Percentiles rank a stretch among this genome's conserved stretches.
phyloP scores from a whole-genome alignment of 75 land plant species.

The Pseudotsuga menziesii region DNA sequence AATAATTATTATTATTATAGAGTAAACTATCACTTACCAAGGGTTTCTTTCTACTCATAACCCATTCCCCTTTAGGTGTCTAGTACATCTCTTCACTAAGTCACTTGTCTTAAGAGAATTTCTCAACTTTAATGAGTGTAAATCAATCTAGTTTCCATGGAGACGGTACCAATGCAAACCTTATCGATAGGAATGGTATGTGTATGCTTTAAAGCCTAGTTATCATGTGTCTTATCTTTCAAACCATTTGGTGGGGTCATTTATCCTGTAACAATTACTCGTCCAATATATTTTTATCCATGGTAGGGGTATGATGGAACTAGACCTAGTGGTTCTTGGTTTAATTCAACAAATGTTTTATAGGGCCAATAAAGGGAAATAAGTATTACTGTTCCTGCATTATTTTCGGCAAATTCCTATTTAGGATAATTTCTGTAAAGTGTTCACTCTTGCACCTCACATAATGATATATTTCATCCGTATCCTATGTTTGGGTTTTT shows the following conservation, averaged over 20 bases:
- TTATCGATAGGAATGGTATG: conserved; percentile 11
- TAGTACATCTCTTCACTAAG: conserved; percentile 43
- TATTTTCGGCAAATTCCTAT: conserved; percentile 35
- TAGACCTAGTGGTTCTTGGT: conserved; percentile 45
- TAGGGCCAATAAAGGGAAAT: conserved; percentile 43
- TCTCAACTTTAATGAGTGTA: conserved; percentile 14
- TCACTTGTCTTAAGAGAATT: conserved; percentile 36
- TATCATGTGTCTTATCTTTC: conserved; percentile 35
- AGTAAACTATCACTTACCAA: too few relatives aligned
- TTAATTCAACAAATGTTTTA: conserved; percentile 50
- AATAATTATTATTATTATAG: too few relatives aligned
- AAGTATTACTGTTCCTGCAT: conserved; percentile 21
- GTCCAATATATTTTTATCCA: conserved; percentile 33
- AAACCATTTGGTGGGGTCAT: conserved; percentile 48
- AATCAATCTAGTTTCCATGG: conserved; percentile 31
- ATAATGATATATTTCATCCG: conserved; percentile 31
- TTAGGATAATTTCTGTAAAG: conserved; percentile 38
- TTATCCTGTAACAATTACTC: conserved; percentile 29
- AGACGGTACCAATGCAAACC: conserved; percentile 18
- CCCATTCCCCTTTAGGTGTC: conserved; percentile 35
- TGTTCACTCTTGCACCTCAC: conserved; percentile 19
- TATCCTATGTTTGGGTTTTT: neutral
- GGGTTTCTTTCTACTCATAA: conserved; percentile 59
- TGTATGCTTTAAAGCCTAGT: conserved; percentile 29
- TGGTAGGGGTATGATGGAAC: conserved; percentile 47